Percentiles rank a stretch among this genome's conserved stretches.
phyloP scores from a whole-genome alignment of 1,139 yeast species.

The Geotrichum citri-aurantii region DNA sequence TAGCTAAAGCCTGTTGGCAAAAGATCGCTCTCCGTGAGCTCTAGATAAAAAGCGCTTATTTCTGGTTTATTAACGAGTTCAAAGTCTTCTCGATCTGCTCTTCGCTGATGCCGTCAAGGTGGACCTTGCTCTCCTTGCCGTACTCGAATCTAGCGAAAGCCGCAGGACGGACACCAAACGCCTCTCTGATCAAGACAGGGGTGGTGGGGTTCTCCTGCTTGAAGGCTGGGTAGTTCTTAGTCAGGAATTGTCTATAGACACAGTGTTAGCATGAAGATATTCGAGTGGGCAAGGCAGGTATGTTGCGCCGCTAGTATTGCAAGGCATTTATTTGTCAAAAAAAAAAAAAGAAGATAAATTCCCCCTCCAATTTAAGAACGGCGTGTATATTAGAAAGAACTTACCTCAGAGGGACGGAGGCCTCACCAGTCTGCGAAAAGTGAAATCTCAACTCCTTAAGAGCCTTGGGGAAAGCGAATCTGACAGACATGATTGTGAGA shows the following conservation, averaged over 20 bases:
- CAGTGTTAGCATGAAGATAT: background rate
- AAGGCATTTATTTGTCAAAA: no score
- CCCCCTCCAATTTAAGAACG: background rate
- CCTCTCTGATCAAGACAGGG: conserved; percentile 73
- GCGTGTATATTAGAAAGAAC: conserved; percentile 19
- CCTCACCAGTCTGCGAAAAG: conserved; percentile 68
- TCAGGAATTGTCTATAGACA: conserved; percentile 47
- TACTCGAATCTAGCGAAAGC: conserved; percentile 59
- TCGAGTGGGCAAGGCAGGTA: no score
- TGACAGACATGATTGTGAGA: conserved; percentile 29
- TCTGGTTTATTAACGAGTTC: conserved; percentile 4
- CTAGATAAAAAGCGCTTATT: background rate
- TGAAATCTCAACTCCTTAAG: conserved; percentile 75
- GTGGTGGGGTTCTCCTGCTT: conserved; percentile 52
- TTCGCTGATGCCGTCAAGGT: conserved; percentile 30
- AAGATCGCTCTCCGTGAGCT: background rate
- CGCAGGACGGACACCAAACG: conserved; percentile 64
- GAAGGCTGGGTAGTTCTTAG: conserved; percentile 54
- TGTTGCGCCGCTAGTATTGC: no score
- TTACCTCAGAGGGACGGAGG: conserved; percentile 55
- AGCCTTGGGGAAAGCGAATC: conserved; percentile 56
- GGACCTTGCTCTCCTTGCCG: conserved; percentile 34
- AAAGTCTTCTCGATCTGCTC: conserved; percentile 14
- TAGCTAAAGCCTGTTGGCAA: background rate
- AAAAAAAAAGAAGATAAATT: background rate